Evolutionary conservation across 1,284 basidiomycete genomes (phyloP).

Genomic region (Porogramme epimiltina): DNA sequence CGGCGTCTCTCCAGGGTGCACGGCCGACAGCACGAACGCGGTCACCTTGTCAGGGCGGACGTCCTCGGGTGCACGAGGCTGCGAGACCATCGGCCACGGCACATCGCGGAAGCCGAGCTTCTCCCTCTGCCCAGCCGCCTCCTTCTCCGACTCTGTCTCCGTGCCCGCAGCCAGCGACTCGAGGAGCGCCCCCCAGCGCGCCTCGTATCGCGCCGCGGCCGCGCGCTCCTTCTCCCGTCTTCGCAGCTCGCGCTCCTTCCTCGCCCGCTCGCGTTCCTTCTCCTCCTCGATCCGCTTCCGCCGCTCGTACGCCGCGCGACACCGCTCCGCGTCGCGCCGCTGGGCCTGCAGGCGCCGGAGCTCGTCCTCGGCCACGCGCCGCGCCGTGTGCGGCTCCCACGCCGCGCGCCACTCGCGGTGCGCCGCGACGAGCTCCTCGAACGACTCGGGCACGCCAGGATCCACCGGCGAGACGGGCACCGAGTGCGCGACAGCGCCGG

Average conservation of each 20-base stretch:
- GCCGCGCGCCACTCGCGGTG: not conserved
- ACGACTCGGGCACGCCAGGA: slow-evolving; percentile 13
- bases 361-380: slow-evolving; percentile 34
- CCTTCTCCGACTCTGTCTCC: too few relatives aligned
- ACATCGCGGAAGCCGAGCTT: slow-evolving; percentile 58
- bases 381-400: slow-evolving; percentile 35
- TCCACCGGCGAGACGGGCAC: slow-evolving; percentile 5
- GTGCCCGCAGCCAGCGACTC: too few relatives aligned
- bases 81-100: slow-evolving; percentile 66
- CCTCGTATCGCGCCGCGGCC: slow-evolving; percentile 64
- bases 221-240: slow-evolving; percentile 45
- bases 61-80: slow-evolving; percentile 46
- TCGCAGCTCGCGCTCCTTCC: slow-evolving; percentile 39
- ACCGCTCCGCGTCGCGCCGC: slow-evolving; percentile 32
- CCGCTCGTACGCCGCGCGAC: slow-evolving; percentile 40
- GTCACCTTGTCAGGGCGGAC: slow-evolving; percentile 52
- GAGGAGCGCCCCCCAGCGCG: slow-evolving; percentile 53
- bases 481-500: slow-evolving; percentile 29
- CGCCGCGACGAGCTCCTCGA: slow-evolving; percentile 47
- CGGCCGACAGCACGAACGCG: slow-evolving; percentile 59
- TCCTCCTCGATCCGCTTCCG: slow-evolving; percentile 27
- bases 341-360: slow-evolving; percentile 31
- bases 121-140: slow-evolving; percentile 39
- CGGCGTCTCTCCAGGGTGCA: slow-evolving; percentile 57
- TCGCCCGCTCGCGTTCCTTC: slow-evolving; percentile 36